Conservation (phyloP, 331 rosid genomes). For the Rhamnella rubrinervis region DNA sequence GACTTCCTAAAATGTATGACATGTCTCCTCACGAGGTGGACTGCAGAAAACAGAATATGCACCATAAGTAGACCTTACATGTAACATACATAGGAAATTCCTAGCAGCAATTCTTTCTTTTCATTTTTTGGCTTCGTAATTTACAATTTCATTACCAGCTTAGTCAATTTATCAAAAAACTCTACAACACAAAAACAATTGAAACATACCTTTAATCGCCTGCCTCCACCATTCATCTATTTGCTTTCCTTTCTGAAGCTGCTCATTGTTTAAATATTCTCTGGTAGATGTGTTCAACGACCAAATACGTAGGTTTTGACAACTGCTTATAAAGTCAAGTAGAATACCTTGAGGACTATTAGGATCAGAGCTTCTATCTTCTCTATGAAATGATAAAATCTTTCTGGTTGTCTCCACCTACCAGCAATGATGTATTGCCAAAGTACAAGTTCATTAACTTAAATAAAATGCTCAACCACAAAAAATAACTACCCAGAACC, state of each 20-base stretch:
- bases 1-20: background rate
- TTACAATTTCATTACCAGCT: background rate
- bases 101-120: background rate
- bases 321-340: conserved; percentile 93
- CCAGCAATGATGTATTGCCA: conserved; percentile 22
- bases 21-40: background rate
- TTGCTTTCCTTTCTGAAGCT: conserved; percentile 98
- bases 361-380: conserved; percentile 86
- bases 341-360: conserved; percentile 85
- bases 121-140: background rate
- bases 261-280: conserved; percentile 91
- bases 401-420: conserved; percentile 96
- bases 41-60: background rate
- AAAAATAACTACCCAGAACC: conserved; percentile 14
- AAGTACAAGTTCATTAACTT: conserved; percentile 24
- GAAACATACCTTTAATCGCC: conserved; percentile 79
- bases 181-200: background rate
- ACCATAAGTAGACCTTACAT: background rate
- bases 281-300: conserved; percentile 86
- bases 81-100: background rate
- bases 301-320: conserved; percentile 99
- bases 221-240: conserved; percentile 99
- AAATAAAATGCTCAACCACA: conserved; percentile 25
- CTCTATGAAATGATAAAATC: conserved; percentile 89
- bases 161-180: background rate